phyloP scores from a whole-genome alignment of 192 early-diverging fungal species.

The Backusella australiensis region DNA sequence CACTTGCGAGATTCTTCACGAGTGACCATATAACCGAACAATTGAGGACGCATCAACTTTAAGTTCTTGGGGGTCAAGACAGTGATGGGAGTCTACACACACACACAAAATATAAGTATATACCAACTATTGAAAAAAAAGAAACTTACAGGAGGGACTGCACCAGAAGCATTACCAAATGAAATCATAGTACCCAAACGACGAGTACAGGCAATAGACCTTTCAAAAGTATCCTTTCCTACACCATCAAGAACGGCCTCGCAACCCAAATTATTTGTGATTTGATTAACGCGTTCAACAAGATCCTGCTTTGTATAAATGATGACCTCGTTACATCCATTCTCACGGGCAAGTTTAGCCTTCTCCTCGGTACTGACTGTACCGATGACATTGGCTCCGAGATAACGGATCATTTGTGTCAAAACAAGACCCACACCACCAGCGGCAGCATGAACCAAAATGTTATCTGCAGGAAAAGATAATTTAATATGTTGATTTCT shows the following conservation, averaged over 20 bases:
- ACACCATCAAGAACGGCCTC: conserved; percentile 89
- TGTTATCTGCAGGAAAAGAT: conserved; percentile 13
- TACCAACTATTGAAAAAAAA: not conserved
- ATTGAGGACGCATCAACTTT: conserved; percentile 66
- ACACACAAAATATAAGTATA: not conserved
- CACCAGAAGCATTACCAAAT: conserved; percentile 91
- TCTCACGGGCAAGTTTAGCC: conserved; percentile 53
- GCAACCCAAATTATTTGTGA: conserved; percentile 75
- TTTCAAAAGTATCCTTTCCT: conserved; percentile 82
- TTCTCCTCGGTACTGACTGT: conserved; percentile 77
- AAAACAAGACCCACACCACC: conserved; percentile 88
- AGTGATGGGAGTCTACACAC: conserved; percentile 16
- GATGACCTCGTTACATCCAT: conserved; percentile 76
- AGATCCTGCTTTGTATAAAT: conserved; percentile 68
- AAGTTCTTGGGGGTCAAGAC: conserved; percentile 70
- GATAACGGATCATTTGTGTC: conserved; percentile 70
- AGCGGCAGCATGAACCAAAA: conserved; percentile 89
- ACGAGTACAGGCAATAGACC: conserved; percentile 60
- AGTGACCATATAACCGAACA: conserved; percentile 70
- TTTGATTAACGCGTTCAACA: conserved; percentile 62
- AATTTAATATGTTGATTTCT: not conserved
- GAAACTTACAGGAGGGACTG: conserved; percentile 62
- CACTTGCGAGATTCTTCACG: conserved; percentile 66
- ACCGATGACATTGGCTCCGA: conserved; percentile 89
- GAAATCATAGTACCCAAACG: conserved; percentile 73